Conservation (phyloP, 345 rosid genomes). For the Pistacia atlantica region DNA sequence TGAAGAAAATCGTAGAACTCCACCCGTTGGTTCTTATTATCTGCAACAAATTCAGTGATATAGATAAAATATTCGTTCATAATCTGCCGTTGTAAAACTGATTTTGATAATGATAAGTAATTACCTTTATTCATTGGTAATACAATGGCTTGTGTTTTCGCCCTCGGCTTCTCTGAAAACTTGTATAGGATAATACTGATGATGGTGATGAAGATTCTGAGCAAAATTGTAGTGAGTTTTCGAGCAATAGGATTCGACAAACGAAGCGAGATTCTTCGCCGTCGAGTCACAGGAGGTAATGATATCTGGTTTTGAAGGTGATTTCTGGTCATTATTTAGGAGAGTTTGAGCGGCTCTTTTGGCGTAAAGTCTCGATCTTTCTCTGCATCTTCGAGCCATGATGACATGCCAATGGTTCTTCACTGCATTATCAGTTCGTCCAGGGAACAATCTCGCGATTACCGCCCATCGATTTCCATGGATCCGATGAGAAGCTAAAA, state of each 20-base stretch:
- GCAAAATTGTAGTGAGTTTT: conserved; percentile 6
- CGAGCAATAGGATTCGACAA: conserved; percentile 7
- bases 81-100: too few species aligned
- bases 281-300: not conserved
- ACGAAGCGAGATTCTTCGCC: conserved; percentile 16
- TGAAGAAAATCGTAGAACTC: conserved; percentile 80
- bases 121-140: conserved; percentile 13
- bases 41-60: conserved; percentile 22
- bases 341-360: conserved; percentile 30
- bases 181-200: not conserved
- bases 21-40: conserved; percentile 26
- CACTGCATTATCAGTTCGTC: conserved; percentile 93
- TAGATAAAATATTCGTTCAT: too few species aligned
- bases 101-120: too few species aligned
- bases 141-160: conserved; percentile 1
- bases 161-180: conserved; percentile 12
- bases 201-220: not conserved
- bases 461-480: conserved; percentile 94
- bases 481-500: conserved; percentile 71
- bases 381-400: conserved; percentile 78
- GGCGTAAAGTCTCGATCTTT: conserved; percentile 44
- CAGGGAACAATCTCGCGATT: conserved; percentile 81
- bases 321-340: not conserved
- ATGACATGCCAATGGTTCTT: conserved; percentile 99
- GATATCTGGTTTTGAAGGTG: not conserved